Evolutionary conservation across 371 early-diverging fungal genomes (phyloP).

Genomic region (Mucor circinelloides): DNA sequence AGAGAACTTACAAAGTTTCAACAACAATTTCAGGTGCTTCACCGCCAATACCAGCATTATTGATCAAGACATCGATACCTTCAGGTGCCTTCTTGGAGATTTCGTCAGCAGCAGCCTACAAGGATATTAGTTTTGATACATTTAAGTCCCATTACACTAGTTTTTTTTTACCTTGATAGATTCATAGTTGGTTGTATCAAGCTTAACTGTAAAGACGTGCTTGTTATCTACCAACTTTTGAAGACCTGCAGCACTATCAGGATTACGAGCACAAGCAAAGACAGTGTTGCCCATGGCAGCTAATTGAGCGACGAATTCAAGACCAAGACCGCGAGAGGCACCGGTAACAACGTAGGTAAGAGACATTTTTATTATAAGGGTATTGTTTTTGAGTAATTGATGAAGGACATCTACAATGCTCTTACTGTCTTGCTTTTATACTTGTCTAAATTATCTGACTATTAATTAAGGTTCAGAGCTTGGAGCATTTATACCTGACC

Average conservation of each 20-base stretch:
- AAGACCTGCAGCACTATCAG: conserved; percentile 23
- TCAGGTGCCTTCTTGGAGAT: conserved; percentile 19
- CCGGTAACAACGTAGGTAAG: conserved; percentile 16
- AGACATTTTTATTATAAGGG: background rate
- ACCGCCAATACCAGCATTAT: conserved; percentile 36
- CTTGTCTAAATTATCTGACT: too few species aligned
- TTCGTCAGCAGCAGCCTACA: conserved; percentile 24
- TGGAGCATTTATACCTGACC: too few species aligned
- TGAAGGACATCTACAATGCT: too few species aligned
- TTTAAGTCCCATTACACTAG: too few species aligned
- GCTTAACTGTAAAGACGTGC: conserved; percentile 23
- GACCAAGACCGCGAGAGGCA: conserved; percentile 41
- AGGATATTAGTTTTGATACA: background rate
- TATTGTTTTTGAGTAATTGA: too few species aligned
- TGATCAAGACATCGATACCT: conserved; percentile 37
- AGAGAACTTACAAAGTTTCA: too few species aligned
- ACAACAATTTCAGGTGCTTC: background rate
- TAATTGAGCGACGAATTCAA: conserved; percentile 46
- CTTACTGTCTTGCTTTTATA: too few species aligned
- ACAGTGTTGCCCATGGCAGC: conserved; percentile 30
- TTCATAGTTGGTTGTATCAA: conserved; percentile 26
- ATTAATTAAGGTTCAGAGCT: too few species aligned
- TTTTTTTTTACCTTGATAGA: conserved; percentile 35
- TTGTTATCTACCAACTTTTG: conserved; percentile 28
- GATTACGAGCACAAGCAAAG: conserved; percentile 42